Percentiles rank a stretch among this genome's conserved stretches.
phyloP scores from a whole-genome alignment of 176 grass and related monocot species.

The Luzula sylvatica region DNA sequence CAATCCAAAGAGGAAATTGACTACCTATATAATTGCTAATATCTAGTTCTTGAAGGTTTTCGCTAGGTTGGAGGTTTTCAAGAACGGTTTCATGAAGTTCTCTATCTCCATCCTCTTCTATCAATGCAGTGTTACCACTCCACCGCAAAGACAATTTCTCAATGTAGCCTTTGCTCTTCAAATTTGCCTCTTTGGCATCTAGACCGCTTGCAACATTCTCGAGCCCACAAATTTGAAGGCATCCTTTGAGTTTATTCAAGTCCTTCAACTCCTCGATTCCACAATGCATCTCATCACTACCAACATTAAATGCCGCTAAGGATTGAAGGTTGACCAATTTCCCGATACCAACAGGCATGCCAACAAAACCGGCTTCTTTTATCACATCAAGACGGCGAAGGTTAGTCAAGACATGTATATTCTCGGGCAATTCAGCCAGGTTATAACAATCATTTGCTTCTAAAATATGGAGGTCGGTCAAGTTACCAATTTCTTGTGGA shows the following conservation, averaged over 20 bases:
- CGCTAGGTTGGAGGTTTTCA: constrained; percentile 18
- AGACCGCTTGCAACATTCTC: not conserved
- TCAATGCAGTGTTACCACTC: not conserved
- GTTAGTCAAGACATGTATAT: not conserved
- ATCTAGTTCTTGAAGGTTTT: constrained; percentile 16
- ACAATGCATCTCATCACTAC: not conserved
- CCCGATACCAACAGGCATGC: constrained; percentile 18
- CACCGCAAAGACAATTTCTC: constrained; percentile 25
- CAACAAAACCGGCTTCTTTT: constrained; percentile 2
- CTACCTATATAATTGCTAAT: constrained; percentile 14
- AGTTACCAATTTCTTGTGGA: constrained; percentile 20
- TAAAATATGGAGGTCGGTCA: constrained; percentile 28
- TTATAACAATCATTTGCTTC: constrained; percentile 22
- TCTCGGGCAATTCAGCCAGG: constrained; percentile 21
- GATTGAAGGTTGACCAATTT: constrained; percentile 18
- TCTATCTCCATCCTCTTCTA: not conserved
- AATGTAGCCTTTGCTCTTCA: constrained; percentile 23
- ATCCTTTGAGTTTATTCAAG: not conserved
- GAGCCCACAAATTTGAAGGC: constrained; percentile 9
- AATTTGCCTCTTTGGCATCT: constrained; percentile 18
- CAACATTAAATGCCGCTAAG: constrained; percentile 20
- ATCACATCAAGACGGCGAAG: constrained; percentile 15
- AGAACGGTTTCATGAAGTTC: not conserved
- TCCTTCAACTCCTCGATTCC: constrained; percentile 22
- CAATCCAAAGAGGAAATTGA: constrained; percentile 26